A percentile compares a stretch with the other conserved stretches of the same genome.
These are phyloP conservation scores for Cyberlindnera saturnus DNA, from an alignment of 805 yeast species.

Conservation along the genomic window DNA sequence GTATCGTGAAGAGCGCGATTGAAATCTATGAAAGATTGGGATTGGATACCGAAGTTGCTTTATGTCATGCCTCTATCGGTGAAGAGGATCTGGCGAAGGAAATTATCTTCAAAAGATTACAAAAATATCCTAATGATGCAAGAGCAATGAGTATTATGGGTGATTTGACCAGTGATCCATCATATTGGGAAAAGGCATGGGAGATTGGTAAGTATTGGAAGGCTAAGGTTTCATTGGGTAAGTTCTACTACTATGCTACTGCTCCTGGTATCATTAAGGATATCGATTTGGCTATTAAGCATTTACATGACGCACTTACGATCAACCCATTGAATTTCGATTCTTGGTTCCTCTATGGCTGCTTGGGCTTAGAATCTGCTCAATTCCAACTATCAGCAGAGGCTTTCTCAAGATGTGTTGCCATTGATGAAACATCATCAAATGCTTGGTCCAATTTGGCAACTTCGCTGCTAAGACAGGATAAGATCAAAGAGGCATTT, in stretches of 20 bases:
- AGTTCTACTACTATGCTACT: conserved; percentile 64
- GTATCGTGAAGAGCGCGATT: conserved; percentile 79
- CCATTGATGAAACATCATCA: conserved; percentile 74
- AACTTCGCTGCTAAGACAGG: conserved; percentile 61
- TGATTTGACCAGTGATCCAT: conserved; percentile 73
- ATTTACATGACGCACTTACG: conserved; percentile 68
- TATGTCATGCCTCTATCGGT: conserved; percentile 85
- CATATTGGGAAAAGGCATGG: conserved; percentile 84
- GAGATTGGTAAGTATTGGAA: conserved; percentile 71
- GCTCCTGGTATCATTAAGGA: conserved; percentile 55
- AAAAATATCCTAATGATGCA: conserved; percentile 63
- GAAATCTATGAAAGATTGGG: conserved; percentile 80
- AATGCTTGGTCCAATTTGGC: conserved; percentile 92
- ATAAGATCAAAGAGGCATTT: conserved; percentile 71
- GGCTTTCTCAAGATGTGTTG: conserved; percentile 87
- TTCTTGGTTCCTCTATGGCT: conserved; percentile 91
- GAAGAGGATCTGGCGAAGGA: conserved; percentile 60
- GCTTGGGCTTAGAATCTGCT: conserved; percentile 71
- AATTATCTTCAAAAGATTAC: conserved; percentile 49
- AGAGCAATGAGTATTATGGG: conserved; percentile 82
- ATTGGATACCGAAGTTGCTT: conserved; percentile 75
- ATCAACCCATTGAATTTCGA: conserved; percentile 70
- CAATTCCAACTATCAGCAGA: conserved; percentile 78
- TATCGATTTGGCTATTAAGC: conserved; percentile 47
- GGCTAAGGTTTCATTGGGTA: conserved; percentile 81